phyloP scores from a whole-genome alignment of 768 basidiomycete genomes.

The Termitomyces sp. region DNA sequence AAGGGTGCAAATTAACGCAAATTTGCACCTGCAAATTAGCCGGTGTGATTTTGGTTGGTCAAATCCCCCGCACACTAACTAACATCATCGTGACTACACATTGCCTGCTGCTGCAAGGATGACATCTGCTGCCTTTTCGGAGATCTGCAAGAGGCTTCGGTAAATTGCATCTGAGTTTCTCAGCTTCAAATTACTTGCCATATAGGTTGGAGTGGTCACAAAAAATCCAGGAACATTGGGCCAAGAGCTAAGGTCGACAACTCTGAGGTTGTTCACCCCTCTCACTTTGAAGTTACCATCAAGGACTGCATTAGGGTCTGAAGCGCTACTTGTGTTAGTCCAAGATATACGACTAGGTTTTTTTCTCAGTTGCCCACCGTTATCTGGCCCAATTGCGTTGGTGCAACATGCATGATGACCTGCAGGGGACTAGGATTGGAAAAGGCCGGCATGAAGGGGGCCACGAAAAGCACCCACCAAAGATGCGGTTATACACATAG shows the following conservation, averaged over 20 bases:
- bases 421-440: neutral
- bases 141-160: slow-evolving; percentile 12
- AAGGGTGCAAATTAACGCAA: no score
- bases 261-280: slow-evolving; percentile 23
- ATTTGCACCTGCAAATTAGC: no score
- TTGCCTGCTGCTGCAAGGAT: slow-evolving; percentile 15
- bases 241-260: slow-evolving; percentile 26
- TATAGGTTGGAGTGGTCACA: slow-evolving; percentile 24
- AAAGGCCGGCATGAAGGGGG: neutral
- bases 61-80: no score
- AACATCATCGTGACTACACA: neutral
- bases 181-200: slow-evolving; percentile 15
- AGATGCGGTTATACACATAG: slow-evolving; percentile 18
- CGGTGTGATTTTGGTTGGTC: no score
- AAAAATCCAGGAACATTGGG: slow-evolving; percentile 26
- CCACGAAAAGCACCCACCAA: slow-evolving; percentile 11
- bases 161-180: neutral
- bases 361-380: slow-evolving; percentile 11
- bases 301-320: slow-evolving; percentile 24
- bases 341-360: neutral
- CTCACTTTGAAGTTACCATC: slow-evolving; percentile 24
- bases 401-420: slow-evolving; percentile 28
- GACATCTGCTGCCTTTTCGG: slow-evolving; percentile 25
- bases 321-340: neutral
- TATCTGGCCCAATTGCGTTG: slow-evolving; percentile 21